Percentiles rank a stretch among this genome's conserved stretches.
Conservation (phyloP, 495 filamentous ascomycete species). For the Neurospora intermedia region DNA sequence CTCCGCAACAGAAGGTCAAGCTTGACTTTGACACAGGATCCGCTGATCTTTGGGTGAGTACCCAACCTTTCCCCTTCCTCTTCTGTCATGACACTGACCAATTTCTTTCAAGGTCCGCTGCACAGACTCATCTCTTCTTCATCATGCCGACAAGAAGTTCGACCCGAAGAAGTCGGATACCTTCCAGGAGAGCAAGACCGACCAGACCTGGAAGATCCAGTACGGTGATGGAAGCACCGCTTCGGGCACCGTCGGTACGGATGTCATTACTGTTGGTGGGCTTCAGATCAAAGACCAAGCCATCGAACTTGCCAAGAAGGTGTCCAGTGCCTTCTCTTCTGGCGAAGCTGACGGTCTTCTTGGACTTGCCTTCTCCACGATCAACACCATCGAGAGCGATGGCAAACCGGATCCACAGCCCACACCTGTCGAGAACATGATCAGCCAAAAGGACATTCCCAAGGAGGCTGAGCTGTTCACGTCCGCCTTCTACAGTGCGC, state of each 20-base stretch:
- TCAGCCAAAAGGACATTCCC: slow-evolving; percentile 53
- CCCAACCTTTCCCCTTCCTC: neutral
- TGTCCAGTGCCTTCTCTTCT: slow-evolving; percentile 51
- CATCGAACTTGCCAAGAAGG: slow-evolving; percentile 54
- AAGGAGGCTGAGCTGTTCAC: slow-evolving; percentile 59
- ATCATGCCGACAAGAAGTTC: slow-evolving; percentile 41
- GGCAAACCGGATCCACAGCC: slow-evolving; percentile 41
- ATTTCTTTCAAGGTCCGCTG: slow-evolving; percentile 47
- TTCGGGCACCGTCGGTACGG: slow-evolving; percentile 61
- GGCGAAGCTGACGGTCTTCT: slow-evolving; percentile 61
- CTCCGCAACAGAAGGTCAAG: slow-evolving; percentile 52
- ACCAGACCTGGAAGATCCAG: slow-evolving; percentile 55
- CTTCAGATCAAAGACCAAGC: slow-evolving; percentile 56
- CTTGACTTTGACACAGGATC: slow-evolving; percentile 74
- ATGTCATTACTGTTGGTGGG: slow-evolving; percentile 57
- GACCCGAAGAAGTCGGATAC: slow-evolving; percentile 51
- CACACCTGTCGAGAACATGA: slow-evolving; percentile 74
- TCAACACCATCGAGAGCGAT: slow-evolving; percentile 53
- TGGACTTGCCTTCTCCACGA: slow-evolving; percentile 57
- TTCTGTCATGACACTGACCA: neutral
- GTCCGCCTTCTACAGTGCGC: slow-evolving; percentile 55
- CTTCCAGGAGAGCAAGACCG: slow-evolving; percentile 43
- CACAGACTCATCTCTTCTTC: slow-evolving; percentile 35
- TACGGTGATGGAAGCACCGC: slow-evolving; percentile 66
- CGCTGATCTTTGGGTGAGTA: slow-evolving; percentile 64